Conservation (phyloP, 2,329 filamentous ascomycete genomes). For the Clarireedia homoeocarpa region DNA sequence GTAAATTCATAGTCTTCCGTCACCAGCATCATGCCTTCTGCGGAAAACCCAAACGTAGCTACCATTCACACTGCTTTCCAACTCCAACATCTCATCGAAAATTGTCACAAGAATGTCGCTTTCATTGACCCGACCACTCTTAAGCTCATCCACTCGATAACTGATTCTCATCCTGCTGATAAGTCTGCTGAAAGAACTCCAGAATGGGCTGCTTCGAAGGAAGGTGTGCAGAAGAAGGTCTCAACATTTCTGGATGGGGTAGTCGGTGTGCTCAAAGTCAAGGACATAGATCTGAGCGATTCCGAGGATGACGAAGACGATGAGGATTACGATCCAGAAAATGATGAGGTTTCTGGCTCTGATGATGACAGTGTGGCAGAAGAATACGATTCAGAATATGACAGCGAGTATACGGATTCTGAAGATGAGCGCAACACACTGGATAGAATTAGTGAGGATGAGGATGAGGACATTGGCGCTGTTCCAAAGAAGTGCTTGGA, state of each 20-base stretch:
- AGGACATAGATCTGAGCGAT: not conserved
- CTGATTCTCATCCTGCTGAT: not conserved
- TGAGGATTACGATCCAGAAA: not conserved
- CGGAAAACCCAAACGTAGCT: not conserved
- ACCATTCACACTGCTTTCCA: not conserved
- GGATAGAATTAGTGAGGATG: slow-evolving; percentile 2
- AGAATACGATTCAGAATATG: slow-evolving; percentile 2
- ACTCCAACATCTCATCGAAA: not conserved
- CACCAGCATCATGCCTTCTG: slow-evolving; percentile 1
- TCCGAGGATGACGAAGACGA: not conserved
- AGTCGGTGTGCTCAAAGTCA: not conserved
- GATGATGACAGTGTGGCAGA: not conserved
- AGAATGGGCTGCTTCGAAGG: not conserved
- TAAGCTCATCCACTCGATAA: not conserved
- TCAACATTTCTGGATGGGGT: not conserved
- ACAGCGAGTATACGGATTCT: not conserved
- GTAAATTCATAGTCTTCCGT: not conserved
- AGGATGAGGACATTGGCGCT: not conserved
- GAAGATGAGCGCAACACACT: slow-evolving; percentile 1
- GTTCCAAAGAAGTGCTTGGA: slow-evolving; percentile 4
- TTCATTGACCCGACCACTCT: not conserved
- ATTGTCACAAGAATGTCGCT: not conserved
- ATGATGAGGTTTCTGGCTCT: not conserved
- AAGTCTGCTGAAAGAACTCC: not conserved
- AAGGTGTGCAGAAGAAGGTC: not conserved